Evolutionary conservation across 2,329 filamentous ascomycete genomes (phyloP).

Genomic region (Nemania diffusa): DNA sequence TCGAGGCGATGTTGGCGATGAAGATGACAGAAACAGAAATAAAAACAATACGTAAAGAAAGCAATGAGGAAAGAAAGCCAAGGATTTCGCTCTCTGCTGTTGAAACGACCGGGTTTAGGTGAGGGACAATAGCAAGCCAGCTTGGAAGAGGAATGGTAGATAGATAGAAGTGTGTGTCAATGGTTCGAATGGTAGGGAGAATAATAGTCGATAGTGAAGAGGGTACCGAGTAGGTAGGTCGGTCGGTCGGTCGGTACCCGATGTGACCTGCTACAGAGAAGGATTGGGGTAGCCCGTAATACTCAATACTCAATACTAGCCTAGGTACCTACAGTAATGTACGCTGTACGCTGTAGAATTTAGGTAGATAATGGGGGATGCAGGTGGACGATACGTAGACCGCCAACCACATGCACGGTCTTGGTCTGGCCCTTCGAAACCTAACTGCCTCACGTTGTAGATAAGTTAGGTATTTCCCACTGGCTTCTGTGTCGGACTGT

Average conservation of each 20-base stretch:
- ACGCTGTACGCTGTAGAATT: too few relatives aligned
- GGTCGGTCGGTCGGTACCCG: not conserved
- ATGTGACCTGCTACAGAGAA: constrained; percentile 16
- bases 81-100: constrained; percentile 18
- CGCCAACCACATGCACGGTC: not conserved
- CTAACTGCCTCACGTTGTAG: not conserved
- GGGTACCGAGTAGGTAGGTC: too few relatives aligned
- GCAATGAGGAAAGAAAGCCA: constrained; percentile 25
- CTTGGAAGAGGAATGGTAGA: constrained; percentile 26
- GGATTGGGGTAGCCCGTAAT: constrained; percentile 21
- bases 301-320: not conserved
- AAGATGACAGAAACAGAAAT: constrained; percentile 13
- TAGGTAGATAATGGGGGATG: not conserved
- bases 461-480: not conserved
- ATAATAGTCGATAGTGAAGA: not conserved
- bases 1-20: not conserved
- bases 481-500: not conserved
- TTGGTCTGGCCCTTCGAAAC: not conserved
- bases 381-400: constrained; percentile 7
- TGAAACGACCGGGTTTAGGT: constrained; percentile 20
- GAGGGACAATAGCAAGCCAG: constrained; percentile 27
- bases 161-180: not conserved
- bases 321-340: too few relatives aligned
- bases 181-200: not conserved
- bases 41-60: constrained; percentile 16